Evolutionary conservation across 1,284 basidiomycete genomes (phyloP), one percentile per base, ranked within the genome.

Genomic region (Agaricales sp.): DNA sequence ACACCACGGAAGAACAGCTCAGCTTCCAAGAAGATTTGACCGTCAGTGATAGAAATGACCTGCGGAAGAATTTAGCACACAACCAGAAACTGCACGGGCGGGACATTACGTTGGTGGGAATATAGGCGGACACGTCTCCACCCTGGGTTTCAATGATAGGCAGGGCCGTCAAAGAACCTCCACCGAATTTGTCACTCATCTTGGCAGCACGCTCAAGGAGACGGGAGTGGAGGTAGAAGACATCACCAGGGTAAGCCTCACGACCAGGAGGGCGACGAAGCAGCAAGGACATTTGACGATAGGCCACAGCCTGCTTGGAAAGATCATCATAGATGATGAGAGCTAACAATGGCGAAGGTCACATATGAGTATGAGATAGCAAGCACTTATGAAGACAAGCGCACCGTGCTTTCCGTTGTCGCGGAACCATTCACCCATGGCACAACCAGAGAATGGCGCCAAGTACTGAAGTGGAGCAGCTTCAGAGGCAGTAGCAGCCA

Each of bases 341-440:
- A 61, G 95, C 86, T 87, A 54, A 0, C 46, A 24, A 53, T 62
- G 54, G 14, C 51, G 18, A 41, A 60, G 30, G n/a, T n/a, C n/a
- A n/a, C n/a, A n/a, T n/a, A 59, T 56, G 45, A 45, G 19, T 2
- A 23, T 45, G 23, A 45, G 38, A 24, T 37, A 35, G 39, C 20
- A 51, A 52, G 16, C 4, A 16, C 4, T 39, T 44, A 22, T 37
- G 35, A 14, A 20, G 25, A 49, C 11, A n/a, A 38, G 62, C 78
- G 50, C 60, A 85, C 85, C 82, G 61, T 88, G 87, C 72, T 91
- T 95, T 77, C 92, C 93, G 70, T 99, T 98, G 77, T 99, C 95
- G 78, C 95, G 92, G 95, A 99, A 99, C 95, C 95, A 99, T 78
- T 99, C 95, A 70, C 95, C 95, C 90, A 99, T 99, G 64, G 95